A percentile compares a stretch with the other conserved stretches of the same genome.
These are phyloP conservation scores for Podaxis sp. DNA, from an alignment of 768 basidiomycete genomes.

Conservation along the genomic window DNA sequence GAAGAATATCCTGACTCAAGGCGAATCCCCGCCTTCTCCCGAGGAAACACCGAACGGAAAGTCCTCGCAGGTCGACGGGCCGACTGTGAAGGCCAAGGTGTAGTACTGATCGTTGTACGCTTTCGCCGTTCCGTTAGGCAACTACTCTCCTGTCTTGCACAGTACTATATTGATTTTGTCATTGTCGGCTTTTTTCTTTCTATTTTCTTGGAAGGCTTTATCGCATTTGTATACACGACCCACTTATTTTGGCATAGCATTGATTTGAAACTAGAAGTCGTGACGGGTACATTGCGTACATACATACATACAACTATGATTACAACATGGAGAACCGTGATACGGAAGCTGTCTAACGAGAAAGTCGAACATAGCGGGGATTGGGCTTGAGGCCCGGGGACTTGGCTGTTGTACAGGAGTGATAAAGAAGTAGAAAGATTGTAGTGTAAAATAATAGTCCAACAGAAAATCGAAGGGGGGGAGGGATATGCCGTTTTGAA, in stretches of 20 bases:
- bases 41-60: background rate
- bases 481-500: background rate
- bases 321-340: background rate
- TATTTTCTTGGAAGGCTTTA: background rate
- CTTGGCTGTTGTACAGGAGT: constrained; percentile 3
- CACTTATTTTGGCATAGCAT: background rate
- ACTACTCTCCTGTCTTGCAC: no score
- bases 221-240: background rate
- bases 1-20: constrained; percentile 54
- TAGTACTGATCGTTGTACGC: background rate
- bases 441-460: background rate
- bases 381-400: background rate
- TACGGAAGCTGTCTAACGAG: background rate
- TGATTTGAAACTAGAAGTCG: background rate
- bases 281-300: background rate
- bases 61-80: background rate
- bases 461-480: background rate
- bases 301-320: background rate
- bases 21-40: background rate
- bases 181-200: background rate
- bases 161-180: no score
- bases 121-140: no score
- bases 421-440: constrained; percentile 2
- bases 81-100: constrained; percentile 1
- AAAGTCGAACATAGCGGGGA: background rate